phyloP scores from a whole-genome alignment of 495 filamentous ascomycete genomes.

The Viridothelium virens region DNA sequence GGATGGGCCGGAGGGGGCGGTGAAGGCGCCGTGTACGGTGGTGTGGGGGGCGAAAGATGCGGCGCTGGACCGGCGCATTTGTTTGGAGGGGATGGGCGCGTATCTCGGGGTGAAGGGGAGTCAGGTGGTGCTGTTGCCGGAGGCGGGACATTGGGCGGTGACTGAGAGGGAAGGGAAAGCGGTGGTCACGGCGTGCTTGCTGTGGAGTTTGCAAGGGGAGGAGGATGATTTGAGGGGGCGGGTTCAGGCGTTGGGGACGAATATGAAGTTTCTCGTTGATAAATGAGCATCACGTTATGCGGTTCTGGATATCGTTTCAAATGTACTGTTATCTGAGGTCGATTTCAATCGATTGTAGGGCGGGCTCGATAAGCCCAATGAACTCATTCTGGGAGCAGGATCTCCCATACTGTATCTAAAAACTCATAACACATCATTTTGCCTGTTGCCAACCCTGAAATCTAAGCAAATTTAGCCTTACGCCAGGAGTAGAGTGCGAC shows the following conservation, averaged over 20 bases:
- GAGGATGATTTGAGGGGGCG: neutral
- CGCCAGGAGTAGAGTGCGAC: no score
- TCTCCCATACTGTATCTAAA: no score
- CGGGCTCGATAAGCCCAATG: no score
- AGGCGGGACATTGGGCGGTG: neutral
- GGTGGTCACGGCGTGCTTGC: neutral
- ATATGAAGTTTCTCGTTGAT: neutral
- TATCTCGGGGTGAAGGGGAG: constrained; percentile 21
- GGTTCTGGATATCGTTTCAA: no score
- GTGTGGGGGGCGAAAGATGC: constrained; percentile 46
- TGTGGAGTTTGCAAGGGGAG: constrained; percentile 8
- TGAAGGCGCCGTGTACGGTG: constrained; percentile 46
- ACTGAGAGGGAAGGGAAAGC: neutral
- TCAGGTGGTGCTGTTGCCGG: neutral
- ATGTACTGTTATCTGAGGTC: no score
- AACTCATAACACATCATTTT: no score
- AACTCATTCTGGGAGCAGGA: no score
- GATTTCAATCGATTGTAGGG: no score
- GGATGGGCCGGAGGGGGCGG: constrained; percentile 37
- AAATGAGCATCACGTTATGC: neutral
- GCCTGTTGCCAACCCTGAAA: no score
- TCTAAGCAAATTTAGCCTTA: no score
- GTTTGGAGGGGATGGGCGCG: constrained; percentile 27
- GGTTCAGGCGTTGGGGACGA: neutral
- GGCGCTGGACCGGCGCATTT: constrained; percentile 27